Conservation (phyloP, 106 monocot genomes). For the Dioscorea dumetorum region DNA sequence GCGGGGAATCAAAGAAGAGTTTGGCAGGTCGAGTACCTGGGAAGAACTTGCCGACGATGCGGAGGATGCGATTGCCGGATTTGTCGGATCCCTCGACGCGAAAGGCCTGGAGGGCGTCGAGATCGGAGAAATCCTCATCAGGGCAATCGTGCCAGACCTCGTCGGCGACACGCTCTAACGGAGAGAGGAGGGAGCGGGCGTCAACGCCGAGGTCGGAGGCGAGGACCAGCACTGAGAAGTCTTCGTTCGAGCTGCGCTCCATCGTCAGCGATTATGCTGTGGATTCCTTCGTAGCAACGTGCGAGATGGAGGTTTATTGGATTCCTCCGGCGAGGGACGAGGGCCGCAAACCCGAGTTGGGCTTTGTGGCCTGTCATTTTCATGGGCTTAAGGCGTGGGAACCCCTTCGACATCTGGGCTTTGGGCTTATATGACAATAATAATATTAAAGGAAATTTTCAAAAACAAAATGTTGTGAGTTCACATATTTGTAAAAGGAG, state of each 20-base stretch:
- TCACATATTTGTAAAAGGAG: too few species aligned
- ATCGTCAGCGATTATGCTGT: background rate
- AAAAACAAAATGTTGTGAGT: too few species aligned
- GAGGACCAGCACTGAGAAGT: slow-evolving; percentile 81
- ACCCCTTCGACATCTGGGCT: too few species aligned
- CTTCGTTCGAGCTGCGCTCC: slow-evolving; percentile 17
- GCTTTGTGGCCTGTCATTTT: too few species aligned
- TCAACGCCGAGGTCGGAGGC: slow-evolving; percentile 85
- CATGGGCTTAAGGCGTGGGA: too few species aligned
- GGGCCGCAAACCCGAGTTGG: too few species aligned
- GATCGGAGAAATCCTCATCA: slow-evolving; percentile 80
- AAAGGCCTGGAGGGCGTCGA: slow-evolving; percentile 64
- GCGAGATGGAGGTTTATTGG: too few species aligned
- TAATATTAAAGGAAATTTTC: too few species aligned
- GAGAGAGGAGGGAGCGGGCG: slow-evolving; percentile 52
- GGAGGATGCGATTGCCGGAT: slow-evolving; percentile 62
- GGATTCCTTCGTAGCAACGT: too few species aligned
- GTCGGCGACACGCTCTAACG: slow-evolving; percentile 13
- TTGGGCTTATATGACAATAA: too few species aligned
- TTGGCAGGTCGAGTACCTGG: slow-evolving; percentile 38
- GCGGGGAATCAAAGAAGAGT: too few species aligned
- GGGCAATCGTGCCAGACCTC: slow-evolving; percentile 87
- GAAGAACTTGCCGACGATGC: slow-evolving; percentile 92
- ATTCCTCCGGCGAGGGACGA: too few species aligned
- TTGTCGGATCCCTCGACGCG: slow-evolving; percentile 70